These are phyloP conservation scores for Puya raimondii DNA, from an alignment of 176 grass and related monocot genomes.

Conservation along the genomic window DNA sequence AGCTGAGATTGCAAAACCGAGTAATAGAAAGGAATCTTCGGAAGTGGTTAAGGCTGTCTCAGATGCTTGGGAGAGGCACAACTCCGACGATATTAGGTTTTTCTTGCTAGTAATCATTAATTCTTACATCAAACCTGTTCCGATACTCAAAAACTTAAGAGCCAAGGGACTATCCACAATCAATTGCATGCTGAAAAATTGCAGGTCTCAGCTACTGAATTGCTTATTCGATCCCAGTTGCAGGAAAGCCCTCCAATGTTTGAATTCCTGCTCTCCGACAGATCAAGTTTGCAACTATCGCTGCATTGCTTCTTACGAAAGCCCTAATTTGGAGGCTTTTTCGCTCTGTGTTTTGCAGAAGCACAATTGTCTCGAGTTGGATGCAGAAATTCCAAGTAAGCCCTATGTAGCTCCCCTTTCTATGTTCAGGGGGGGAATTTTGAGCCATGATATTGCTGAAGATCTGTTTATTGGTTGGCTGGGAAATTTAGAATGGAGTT, in stretches of 20 bases:
- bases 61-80: constrained; percentile 85
- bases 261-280: constrained; percentile 74
- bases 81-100: constrained; percentile 94
- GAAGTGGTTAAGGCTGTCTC: constrained; percentile 63
- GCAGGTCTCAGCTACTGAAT: constrained; percentile 70
- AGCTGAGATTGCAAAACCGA: constrained; percentile 32
- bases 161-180: constrained; percentile 85
- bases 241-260: constrained; percentile 82
- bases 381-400: constrained; percentile 71
- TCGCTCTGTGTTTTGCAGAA: constrained; percentile 96
- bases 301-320: constrained; percentile 86
- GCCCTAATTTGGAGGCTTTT: constrained; percentile 68
- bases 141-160: constrained; percentile 61
- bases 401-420: constrained; percentile 42
- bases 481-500: constrained; percentile 73
- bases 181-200: constrained; percentile 79
- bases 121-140: constrained; percentile 67
- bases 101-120: constrained; percentile 80
- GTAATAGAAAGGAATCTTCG: constrained; percentile 27
- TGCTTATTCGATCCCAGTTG: constrained; percentile 85
- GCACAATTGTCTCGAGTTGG: constrained; percentile 83
- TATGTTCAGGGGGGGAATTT: constrained; percentile 55
- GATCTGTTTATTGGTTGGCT: constrained; percentile 88
- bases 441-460: constrained; percentile 83
- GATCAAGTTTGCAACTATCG: constrained; percentile 95